Evolutionary conservation across 106 monocot species (phyloP).

Genomic region (Allium fistulosum): DNA sequence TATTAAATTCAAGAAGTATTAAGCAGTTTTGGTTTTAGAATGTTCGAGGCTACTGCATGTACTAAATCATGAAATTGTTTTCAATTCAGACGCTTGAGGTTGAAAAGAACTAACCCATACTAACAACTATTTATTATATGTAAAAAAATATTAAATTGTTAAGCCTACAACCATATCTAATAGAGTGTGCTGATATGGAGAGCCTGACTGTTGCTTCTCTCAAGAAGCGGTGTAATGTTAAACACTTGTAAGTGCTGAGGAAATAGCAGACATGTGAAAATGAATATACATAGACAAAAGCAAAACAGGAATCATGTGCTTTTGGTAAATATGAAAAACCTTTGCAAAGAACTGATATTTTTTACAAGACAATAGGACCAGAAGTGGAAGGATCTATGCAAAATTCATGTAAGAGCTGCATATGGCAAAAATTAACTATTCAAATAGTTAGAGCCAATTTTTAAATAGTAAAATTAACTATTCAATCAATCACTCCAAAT

Average conservation of each 20-base stretch:
- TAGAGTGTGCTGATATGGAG: slow-evolving; percentile 84
- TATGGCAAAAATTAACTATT: background rate
- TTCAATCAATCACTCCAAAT: no score
- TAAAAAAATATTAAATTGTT: no score
- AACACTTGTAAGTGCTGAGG: slow-evolving; percentile 68
- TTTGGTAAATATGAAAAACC: slow-evolving; percentile 21
- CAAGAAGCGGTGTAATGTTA: slow-evolving; percentile 62
- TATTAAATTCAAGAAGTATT: no score
- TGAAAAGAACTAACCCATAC: no score
- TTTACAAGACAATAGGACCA: slow-evolving; percentile 64
- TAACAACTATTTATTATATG: no score
- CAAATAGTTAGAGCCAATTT: background rate
- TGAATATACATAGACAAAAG: background rate
- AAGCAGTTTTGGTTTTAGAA: no score
- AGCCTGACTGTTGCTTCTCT: slow-evolving; percentile 57
- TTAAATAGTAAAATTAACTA: background rate
- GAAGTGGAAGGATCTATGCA: slow-evolving; percentile 67
- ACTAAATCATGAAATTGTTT: no score
- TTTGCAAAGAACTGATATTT: slow-evolving; percentile 82
- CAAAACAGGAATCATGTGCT: background rate
- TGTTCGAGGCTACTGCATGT: no score
- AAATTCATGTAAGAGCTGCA: slow-evolving; percentile 90
- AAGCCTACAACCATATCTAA: no score
- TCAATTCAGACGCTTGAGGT: no score
- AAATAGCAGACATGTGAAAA: background rate